Base-by-base conservation (phyloP, 202 grass and related monocot genomes). In the Schoenoplectus tabernaemontani region DNA sequence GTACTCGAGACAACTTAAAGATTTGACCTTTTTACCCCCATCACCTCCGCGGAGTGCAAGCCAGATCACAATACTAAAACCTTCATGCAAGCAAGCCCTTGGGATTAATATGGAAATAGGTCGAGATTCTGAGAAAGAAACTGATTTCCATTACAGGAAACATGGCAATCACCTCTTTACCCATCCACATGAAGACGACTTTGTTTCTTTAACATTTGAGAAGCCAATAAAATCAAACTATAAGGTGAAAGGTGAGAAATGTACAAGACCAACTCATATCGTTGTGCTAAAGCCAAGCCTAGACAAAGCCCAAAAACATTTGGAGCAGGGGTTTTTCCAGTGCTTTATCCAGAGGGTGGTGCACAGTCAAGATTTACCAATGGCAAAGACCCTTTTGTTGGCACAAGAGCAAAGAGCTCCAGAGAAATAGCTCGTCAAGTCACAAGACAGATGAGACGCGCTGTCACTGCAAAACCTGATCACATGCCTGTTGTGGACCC, bases 61-160 rank as follows among this genome's bases (percentile, higher is more conserved):
- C 57, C 91, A 88, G 43, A 99, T 99, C 57, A 99, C 92, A 51
- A 82, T 99, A 76, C 78, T 99, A 77, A 99, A 93, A 83, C 87
- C 96, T 73, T 91, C 88, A 11, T 76, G 71, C 83, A 89, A 84
- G 86, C 79, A 48, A 84, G 37, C 17, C 17, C 71, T 48, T 36
- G 60, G 15, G 81, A 65, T 53, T 88, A 89, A 53, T 66, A 43
- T 83, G 72, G 73, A 84, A 88, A 71, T 2, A 9, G 24, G 24
- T 74, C 74, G 48, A 60, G 82, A 51, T 76, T 79, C 47, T 62
- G 43, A 34, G 44, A 57, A 85, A 48, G 86, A 84, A 78, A 78
- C 41, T 20, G 82, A 57, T 75, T 82, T 59, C 16, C 83, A 89
- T 83, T 77, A 12, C 28, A 90, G 76, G 65, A 99, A 96, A 80